A percentile compares a stretch with the other conserved stretches of the same genome.
These are phyloP conservation scores for Ceratocystiopsis sp. DNA, from an alignment of 2,329 filamentous ascomycete genomes.

Conservation along the genomic window DNA sequence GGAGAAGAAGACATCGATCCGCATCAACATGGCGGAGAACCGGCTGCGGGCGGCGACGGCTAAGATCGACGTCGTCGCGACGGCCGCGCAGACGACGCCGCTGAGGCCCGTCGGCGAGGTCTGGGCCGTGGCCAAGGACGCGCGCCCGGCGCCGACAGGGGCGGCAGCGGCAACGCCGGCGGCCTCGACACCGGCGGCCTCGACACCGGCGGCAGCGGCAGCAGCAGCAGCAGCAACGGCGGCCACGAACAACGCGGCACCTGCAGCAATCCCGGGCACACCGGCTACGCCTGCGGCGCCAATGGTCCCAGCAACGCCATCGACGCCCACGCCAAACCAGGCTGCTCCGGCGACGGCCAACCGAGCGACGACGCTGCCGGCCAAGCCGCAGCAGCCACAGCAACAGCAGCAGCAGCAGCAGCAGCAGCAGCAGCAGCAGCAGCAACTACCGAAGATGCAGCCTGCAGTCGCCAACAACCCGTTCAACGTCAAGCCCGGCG, in stretches of 20 bases:
- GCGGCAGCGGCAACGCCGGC: conserved; percentile 5
- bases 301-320: neutral
- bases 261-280: neutral
- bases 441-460: neutral
- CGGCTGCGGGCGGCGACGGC: conserved; percentile 45
- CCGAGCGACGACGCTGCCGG: neutral
- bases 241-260: neutral
- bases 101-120: conserved; percentile 71
- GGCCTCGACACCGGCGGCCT: neutral
- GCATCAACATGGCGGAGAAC: conserved; percentile 65
- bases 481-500: conserved; percentile 3
- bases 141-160: conserved; percentile 27
- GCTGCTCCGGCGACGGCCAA: no score
- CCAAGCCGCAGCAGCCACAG: neutral
- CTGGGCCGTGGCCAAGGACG: conserved; percentile 61
- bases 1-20: conserved; percentile 56
- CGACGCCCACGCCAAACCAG: neutral
- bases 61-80: conserved; percentile 64
- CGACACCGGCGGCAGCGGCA: neutral
- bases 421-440: neutral
- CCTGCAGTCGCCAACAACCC: conserved; percentile 4
- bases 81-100: conserved; percentile 71
- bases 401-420: conserved; percentile 1
- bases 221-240: neutral
- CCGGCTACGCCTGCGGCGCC: neutral